These are phyloP conservation scores for Alnus rubra DNA, from an alignment of 306 rosid species.

Conservation along the genomic window DNA sequence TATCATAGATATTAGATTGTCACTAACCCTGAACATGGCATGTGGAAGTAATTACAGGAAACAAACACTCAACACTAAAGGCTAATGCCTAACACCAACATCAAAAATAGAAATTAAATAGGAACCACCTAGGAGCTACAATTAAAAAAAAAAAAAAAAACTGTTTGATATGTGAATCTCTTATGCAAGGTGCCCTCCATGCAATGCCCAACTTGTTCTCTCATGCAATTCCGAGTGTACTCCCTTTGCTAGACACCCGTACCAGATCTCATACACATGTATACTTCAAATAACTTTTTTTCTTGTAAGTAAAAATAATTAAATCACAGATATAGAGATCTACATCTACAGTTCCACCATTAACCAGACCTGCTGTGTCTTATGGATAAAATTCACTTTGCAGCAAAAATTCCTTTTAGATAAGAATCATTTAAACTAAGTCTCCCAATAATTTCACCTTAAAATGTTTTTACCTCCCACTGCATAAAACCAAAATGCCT, in stretches of 20 bases:
- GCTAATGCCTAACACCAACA: neutral
- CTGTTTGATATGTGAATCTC: neutral
- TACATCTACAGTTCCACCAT: neutral
- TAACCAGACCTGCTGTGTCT: neutral
- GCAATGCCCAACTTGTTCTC: too few species aligned
- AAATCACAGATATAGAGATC: neutral
- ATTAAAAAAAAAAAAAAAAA: neutral
- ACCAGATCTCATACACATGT: neutral
- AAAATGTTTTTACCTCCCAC: neutral
- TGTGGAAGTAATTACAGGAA: neutral
- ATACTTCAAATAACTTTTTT: neutral
- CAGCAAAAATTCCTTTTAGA: neutral
- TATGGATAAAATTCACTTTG: neutral
- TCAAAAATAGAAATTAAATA: neutral
- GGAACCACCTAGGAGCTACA: neutral
- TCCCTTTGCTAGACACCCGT: too few species aligned
- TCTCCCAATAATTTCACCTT: neutral
- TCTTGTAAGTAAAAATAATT: too few species aligned
- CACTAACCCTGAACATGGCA: neutral
- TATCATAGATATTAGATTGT: neutral
- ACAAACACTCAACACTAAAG: neutral
- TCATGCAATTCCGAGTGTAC: too few species aligned
- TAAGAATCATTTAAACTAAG: neutral
- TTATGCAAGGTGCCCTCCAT: too few species aligned
- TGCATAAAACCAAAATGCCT: neutral